phyloP scores from a whole-genome alignment of 176 grass and related monocot genomes.

The Puccinellia tenuiflora region DNA sequence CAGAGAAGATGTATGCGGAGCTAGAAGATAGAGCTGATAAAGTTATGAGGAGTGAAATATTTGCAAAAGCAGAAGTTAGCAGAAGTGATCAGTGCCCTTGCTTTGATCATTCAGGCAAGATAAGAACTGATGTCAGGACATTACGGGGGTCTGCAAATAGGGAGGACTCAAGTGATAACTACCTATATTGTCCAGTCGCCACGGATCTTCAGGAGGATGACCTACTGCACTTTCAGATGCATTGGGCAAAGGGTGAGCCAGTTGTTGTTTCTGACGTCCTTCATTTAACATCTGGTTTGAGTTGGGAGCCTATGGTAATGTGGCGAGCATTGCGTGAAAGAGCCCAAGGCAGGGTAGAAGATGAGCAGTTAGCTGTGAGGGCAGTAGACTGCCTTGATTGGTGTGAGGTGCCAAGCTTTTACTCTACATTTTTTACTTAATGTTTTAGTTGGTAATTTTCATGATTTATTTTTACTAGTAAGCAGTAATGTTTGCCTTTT shows the following conservation, averaged over 20 bases:
- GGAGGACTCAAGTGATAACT: constrained; percentile 64
- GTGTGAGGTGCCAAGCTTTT: constrained; percentile 51
- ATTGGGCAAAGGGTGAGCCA: constrained; percentile 84
- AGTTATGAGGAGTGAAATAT: constrained; percentile 25
- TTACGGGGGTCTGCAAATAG: constrained; percentile 47
- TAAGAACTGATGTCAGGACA: constrained; percentile 18
- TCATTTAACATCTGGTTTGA: constrained; percentile 57
- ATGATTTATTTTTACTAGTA: background rate
- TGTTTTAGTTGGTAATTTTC: background rate
- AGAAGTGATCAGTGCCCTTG: constrained; percentile 36
- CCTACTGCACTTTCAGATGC: constrained; percentile 68
- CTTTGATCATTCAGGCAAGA: constrained; percentile 24
- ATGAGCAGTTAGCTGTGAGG: constrained; percentile 41
- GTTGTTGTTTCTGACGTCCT: constrained; percentile 70
- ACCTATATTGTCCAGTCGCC: constrained; percentile 59
- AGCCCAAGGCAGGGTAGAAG: constrained; percentile 21
- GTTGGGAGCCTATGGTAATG: constrained; percentile 95
- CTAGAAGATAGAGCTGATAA: constrained; percentile 51
- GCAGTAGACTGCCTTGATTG: constrained; percentile 86
- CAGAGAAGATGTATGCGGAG: constrained; percentile 36
- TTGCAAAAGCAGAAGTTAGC: background rate
- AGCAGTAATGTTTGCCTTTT: background rate
- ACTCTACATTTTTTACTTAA: background rate
- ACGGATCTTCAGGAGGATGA: constrained; percentile 42
- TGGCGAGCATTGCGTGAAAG: constrained; percentile 78